Base-by-base conservation (phyloP, 2,329 filamentous ascomycete genomes). In the Pseudopyricularia cyperi region DNA sequence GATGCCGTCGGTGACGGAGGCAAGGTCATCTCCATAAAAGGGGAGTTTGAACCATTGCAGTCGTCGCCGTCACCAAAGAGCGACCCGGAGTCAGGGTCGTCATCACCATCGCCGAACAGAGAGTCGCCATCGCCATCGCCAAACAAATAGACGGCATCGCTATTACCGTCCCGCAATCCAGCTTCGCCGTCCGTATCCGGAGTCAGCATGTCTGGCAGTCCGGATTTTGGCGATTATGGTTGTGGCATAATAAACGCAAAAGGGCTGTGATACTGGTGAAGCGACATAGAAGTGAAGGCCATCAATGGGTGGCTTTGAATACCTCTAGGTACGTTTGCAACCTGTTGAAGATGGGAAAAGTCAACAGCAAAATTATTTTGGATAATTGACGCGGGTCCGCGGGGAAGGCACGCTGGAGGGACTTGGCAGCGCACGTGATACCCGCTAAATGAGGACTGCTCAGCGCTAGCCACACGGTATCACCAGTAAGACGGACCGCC, bases 41-140 rank as follows among this genome's bases (percentile, higher is more conserved):
- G 37, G 49, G 49, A 51, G n/a, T 15, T 28, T 15, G 17, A 19
- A 24, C 26, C 48, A 30, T 44, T 39, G 37, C 49, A 35, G 15
- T 17, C n/a, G 22, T 51, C 49, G 14, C 49, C 49, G 26, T 44
- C 49, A 37, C 49, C 49, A 46, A 51, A 51, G 15, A 51, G 26
- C 35, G 37, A 51, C n/a, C 17, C 34, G 17, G 9, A 39, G 35
- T 44, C 34, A 42, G 17, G 26, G 9, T 51, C 35, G 24, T 7
- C 49, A 19, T 19, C 35, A 12, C 15, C 26, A n/a, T 22, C 37
- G 9, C 49, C 49, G 30, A 46, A 51, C 3, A 34, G 49, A 33
- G 49, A 51, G 35, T 51, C 37, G 37, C 15, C 37, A 34, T 46
- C 50, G 32, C 28, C 32, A 12, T 51, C 50, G 32, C n/a, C n/a